Evolutionary conservation across 1,284 basidiomycete genomes (phyloP).

Genomic region (Tilletia caries): DNA sequence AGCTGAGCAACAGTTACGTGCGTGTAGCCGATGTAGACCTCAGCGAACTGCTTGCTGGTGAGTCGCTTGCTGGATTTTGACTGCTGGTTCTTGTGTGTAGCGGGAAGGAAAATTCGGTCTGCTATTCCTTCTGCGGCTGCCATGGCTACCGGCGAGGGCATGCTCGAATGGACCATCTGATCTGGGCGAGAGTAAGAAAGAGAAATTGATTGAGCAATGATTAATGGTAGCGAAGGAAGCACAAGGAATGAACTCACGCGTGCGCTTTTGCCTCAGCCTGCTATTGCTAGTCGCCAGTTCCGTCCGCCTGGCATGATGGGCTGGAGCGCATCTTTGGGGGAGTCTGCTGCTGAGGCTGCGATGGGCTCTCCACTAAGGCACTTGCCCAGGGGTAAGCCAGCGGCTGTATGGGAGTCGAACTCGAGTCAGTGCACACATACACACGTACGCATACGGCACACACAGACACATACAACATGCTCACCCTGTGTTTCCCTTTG

Average conservation of each 20-base stretch:
- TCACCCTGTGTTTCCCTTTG: slow-evolving; percentile 42
- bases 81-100: no score
- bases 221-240: no score
- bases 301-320: slow-evolving; percentile 54
- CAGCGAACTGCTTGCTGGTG: no score
- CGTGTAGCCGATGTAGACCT: no score
- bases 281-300: slow-evolving; percentile 85
- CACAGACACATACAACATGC: neutral
- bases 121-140: slow-evolving; percentile 62
- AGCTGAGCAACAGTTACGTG: no score
- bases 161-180: slow-evolving; percentile 52
- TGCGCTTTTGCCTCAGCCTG: slow-evolving; percentile 94
- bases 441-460: no score
- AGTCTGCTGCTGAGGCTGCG: slow-evolving; percentile 6
- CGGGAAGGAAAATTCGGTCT: slow-evolving; percentile 60
- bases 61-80: no score
- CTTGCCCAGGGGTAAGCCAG: slow-evolving; percentile 43
- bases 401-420: slow-evolving; percentile 23
- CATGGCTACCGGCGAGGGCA: slow-evolving; percentile 53
- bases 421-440: no score
- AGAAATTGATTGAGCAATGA: slow-evolving; percentile 13
- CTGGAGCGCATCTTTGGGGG: slow-evolving; percentile 12
- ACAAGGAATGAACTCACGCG: slow-evolving; percentile 66
- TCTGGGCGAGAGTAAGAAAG: slow-evolving; percentile 12
- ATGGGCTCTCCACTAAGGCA: slow-evolving; percentile 24